Evolutionary conservation across 768 basidiomycete genomes (phyloP).

Genomic region (Lactarius indigo): DNA sequence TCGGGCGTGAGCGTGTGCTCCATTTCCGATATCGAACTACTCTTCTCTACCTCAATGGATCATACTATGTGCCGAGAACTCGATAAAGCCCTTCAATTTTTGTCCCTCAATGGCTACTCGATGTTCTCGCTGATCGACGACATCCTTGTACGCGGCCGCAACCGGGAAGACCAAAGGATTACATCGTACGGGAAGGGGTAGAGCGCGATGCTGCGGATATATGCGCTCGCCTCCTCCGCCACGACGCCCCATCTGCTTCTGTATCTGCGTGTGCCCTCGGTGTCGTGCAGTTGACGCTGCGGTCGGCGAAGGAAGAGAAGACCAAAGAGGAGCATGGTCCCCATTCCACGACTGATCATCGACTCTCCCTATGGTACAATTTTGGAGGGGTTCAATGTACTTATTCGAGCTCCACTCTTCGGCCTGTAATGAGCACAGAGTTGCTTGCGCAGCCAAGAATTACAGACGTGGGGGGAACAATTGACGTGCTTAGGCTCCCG

Average conservation of each 20-base stretch:
- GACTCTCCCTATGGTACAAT: not conserved
- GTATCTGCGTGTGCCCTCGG: not conserved
- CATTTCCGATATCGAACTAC: too few species aligned
- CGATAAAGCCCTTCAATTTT: not conserved
- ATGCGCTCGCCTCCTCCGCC: not conserved
- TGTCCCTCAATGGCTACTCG: not conserved
- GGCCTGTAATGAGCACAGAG: not conserved
- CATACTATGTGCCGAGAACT: not conserved
- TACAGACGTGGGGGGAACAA: not conserved
- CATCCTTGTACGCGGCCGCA: not conserved
- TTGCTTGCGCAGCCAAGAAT: not conserved
- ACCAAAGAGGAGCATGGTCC: too few species aligned
- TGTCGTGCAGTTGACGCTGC: too few species aligned
- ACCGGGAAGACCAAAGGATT: not conserved
- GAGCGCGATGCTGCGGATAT: not conserved
- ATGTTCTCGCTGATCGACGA: not conserved
- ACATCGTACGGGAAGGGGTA: not conserved
- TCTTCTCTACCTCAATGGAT: too few species aligned
- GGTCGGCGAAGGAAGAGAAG: not conserved
- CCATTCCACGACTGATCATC: too few species aligned
- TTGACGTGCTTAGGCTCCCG: not conserved
- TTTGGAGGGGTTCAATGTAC: not conserved
- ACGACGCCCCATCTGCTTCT: not conserved
- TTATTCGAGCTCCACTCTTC: not conserved
- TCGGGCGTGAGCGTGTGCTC: too few species aligned